phyloP scores from a whole-genome alignment of 192 early-diverging fungal genomes.

The Diversispora eburnea region DNA sequence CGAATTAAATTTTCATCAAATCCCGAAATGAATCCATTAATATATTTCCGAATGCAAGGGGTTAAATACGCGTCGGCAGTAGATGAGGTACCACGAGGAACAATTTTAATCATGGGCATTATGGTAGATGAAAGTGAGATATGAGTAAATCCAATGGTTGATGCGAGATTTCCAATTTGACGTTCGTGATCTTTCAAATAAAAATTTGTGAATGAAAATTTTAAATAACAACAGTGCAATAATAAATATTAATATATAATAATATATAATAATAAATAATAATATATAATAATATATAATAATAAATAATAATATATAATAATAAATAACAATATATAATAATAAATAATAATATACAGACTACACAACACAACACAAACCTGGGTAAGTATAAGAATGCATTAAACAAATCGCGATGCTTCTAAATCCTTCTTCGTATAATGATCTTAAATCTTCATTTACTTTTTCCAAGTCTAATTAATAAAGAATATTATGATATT shows the following conservation, averaged over 20 bases:
- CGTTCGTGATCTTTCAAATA: conserved; percentile 66
- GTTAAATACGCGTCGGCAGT: conserved; percentile 93
- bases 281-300: neutral
- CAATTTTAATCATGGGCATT: conserved; percentile 93
- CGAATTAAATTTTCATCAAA: conserved; percentile 70
- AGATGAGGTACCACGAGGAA: conserved; percentile 87
- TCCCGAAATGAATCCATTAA: conserved; percentile 79
- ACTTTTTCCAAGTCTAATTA: conserved; percentile 55
- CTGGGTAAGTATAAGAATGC: conserved; percentile 90
- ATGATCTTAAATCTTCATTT: conserved; percentile 51
- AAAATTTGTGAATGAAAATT: neutral
- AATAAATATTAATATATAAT: neutral
- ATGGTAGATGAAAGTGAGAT: conserved; percentile 77
- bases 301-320: neutral
- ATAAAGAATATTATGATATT: neutral
- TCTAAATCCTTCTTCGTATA: conserved; percentile 69
- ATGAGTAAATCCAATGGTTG: conserved; percentile 77
- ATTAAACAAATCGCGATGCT: conserved; percentile 92
- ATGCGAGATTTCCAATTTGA: conserved; percentile 61
- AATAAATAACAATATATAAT: too few relatives aligned
- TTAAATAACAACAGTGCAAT: neutral
- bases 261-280: neutral
- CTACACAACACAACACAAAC: conserved; percentile 28
- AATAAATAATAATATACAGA: neutral
- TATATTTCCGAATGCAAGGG: conserved; percentile 83